Evolutionary conservation across 345 rosid species (phyloP), one percentile per base, ranked within the genome.

Genomic region (Psidium friedrichsthalianum): DNA sequence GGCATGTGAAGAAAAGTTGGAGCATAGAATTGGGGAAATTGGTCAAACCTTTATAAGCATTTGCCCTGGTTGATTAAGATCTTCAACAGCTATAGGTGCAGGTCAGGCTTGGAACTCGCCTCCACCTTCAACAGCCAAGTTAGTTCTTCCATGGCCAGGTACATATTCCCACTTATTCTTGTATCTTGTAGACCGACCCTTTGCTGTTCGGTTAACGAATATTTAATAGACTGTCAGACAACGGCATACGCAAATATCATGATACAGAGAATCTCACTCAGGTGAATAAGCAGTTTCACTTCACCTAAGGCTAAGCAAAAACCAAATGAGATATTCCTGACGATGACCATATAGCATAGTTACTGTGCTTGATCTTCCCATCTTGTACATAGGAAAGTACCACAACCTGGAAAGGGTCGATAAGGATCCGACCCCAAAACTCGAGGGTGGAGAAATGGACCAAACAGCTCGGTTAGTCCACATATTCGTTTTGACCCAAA

Each of bases 1-100:
- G 27, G 27, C 84, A 53, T 53, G 47, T 82, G 8, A 54, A 82
- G 6, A 69, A 32, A 9, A 36, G 47, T 32, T 36, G 80, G 40
- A 36, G 47, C 80, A 36, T 36, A 36, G 40, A 36, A 14, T 82
- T 49, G 44, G 61, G 21, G 83, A n/a, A 12, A 56, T 15, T 32
- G 49, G 76, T 2, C 86, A 10, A 27, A 93, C 95, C 94, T 94
- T 93, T 7, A 94, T 92, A 80, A 93, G 92, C 90, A 94, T 83
- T 86, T 92, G 94, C 59, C 94, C 97, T 1, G 94, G 90, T 82
- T 83, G 59, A 36, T 89, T 59, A 85, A 94, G 94, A 90, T 93
- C 97, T 86, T 94, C 94, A 22, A 94, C 93, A 7, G 89, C 85
- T 13, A 94, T 93, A 69, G 80, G 80, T 69, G 47, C 80, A 4